phyloP scores from a whole-genome alignment of 805 yeast genomes.

The Saccharomycopsis synnaedendra region DNA sequence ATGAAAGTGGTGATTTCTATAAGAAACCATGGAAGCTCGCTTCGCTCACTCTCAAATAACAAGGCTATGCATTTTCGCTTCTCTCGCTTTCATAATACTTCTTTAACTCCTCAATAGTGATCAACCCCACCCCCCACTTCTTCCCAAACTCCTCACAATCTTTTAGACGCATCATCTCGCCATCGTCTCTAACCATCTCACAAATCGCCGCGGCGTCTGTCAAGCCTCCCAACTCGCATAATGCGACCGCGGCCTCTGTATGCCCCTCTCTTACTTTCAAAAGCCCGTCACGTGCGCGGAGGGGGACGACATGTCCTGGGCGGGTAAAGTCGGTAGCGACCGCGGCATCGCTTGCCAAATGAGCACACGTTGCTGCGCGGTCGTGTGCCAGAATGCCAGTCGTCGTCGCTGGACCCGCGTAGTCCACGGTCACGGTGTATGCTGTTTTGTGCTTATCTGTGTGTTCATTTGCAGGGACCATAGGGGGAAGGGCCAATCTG shows the following conservation, averaged over 20 bases:
- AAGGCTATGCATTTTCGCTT: neutral
- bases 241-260: slow-evolving; percentile 93
- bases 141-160: slow-evolving; percentile 69
- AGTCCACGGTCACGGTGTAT: slow-evolving; percentile 87
- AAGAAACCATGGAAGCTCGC: no score
- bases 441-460: slow-evolving; percentile 94
- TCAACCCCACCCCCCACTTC: slow-evolving; percentile 50
- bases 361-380: slow-evolving; percentile 70
- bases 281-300: slow-evolving; percentile 83
- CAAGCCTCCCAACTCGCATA: slow-evolving; percentile 65
- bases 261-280: slow-evolving; percentile 81
- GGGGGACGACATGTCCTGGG: slow-evolving; percentile 93
- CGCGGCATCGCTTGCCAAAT: slow-evolving; percentile 50
- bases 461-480: slow-evolving; percentile 37
- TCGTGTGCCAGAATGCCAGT: slow-evolving; percentile 96
- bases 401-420: slow-evolving; percentile 80
- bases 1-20: no score
- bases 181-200: slow-evolving; percentile 91
- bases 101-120: slow-evolving; percentile 68
- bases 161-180: slow-evolving; percentile 86
- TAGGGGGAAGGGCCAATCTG: slow-evolving; percentile 62
- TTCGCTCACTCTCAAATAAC: no score
- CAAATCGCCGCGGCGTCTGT: slow-evolving; percentile 83
- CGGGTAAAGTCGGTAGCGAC: slow-evolving; percentile 60
- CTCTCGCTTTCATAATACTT: slow-evolving; percentile 19